A percentile compares a stretch with the other conserved stretches of the same genome.
phyloP scores from a whole-genome alignment of 2,329 filamentous ascomycete genomes.

The Paecilomyces sp. region DNA sequence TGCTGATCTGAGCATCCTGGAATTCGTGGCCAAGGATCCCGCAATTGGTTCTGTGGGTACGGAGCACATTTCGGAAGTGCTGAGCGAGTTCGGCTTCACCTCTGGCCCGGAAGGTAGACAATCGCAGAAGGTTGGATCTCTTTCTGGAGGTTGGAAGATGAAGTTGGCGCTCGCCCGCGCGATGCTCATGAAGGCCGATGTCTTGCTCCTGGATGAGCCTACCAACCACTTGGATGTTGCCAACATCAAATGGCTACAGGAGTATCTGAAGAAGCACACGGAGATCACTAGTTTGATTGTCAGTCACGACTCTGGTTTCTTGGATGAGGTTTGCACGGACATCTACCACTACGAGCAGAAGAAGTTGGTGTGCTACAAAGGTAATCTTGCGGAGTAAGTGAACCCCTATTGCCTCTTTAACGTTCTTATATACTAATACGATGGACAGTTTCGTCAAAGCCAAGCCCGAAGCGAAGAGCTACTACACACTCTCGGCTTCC shows the following conservation, averaged over 20 bases:
- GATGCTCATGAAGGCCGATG: constrained; percentile 95
- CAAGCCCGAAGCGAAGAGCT: constrained; percentile 91
- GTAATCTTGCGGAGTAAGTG: constrained; percentile 40
- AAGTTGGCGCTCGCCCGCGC: constrained; percentile 93
- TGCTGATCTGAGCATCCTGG: constrained; percentile 89
- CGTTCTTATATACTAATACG: constrained; percentile 6
- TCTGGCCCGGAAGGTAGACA: constrained; percentile 83
- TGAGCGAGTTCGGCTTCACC: constrained; percentile 91
- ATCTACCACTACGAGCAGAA: constrained; percentile 99
- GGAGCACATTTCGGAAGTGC: constrained; percentile 74
- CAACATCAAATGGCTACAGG: constrained; percentile 93
- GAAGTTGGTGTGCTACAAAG: constrained; percentile 62
- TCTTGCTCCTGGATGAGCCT: constrained; percentile 93
- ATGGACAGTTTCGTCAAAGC: constrained; percentile 63
- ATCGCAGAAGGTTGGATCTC: constrained; percentile 79
- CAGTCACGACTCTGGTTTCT: constrained; percentile 94
- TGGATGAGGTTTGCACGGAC: constrained; percentile 95
- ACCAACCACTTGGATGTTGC: constrained; percentile 97
- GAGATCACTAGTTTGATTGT: constrained; percentile 97
- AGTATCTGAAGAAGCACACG: constrained; percentile 90
- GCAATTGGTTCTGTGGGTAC: constrained; percentile 70
- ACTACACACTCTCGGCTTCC: constrained; percentile 88
- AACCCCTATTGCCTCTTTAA: not conserved
- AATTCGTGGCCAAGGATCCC: constrained; percentile 86
- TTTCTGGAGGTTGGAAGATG: constrained; percentile 99